Evolutionary conservation across 148 eudicot genomes (phyloP).

Genomic region (Vaccinium macrocarpon): DNA sequence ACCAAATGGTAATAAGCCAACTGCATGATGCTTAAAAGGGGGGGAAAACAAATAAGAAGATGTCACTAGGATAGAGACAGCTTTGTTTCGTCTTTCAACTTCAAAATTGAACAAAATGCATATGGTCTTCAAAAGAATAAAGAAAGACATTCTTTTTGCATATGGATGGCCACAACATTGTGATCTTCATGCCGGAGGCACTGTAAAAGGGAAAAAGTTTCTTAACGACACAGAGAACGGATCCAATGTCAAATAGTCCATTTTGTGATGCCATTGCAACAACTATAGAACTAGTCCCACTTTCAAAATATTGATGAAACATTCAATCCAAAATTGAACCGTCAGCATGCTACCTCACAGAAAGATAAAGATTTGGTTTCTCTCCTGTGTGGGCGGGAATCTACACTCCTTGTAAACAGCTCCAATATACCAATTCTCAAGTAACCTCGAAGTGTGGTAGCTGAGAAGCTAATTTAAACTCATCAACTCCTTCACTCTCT

Average conservation of each 20-base stretch:
- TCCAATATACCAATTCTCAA: background rate
- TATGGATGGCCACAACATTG: background rate
- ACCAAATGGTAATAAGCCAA: background rate
- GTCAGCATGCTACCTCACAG: background rate
- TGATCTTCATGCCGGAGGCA: background rate
- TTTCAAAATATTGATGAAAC: background rate
- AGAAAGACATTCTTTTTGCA: background rate
- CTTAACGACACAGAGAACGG: background rate
- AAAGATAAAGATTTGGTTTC: background rate
- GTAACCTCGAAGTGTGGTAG: background rate
- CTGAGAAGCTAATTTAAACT: slow-evolving; percentile 13
- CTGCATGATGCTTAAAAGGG: background rate
- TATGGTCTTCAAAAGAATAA: background rate
- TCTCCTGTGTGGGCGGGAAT: background rate
- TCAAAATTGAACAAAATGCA: background rate
- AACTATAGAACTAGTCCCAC: background rate
- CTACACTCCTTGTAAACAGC: slow-evolving; percentile 5
- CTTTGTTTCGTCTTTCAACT: background rate
- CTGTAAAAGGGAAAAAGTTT: background rate
- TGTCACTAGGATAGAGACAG: background rate
- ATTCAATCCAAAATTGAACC: background rate
- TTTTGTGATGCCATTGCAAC: background rate
- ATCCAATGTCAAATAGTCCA: background rate
- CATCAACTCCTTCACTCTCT: slow-evolving; percentile 20
- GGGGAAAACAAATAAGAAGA: background rate